A percentile compares a stretch with the other conserved stretches of the same genome.
phyloP scores from a whole-genome alignment of 495 filamentous ascomycete species.

The Xylaria scruposa region DNA sequence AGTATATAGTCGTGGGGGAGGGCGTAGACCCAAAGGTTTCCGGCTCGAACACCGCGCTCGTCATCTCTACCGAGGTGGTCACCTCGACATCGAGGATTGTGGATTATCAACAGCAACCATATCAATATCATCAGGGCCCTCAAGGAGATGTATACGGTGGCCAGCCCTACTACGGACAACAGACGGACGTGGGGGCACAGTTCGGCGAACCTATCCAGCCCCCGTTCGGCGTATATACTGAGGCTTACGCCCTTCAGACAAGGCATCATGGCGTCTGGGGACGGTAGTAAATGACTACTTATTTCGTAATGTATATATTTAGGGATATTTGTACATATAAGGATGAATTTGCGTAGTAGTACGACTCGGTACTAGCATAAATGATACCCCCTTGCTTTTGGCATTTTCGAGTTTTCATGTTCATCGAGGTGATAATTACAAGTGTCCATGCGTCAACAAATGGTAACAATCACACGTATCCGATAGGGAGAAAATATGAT shows the following conservation, averaged over 20 bases:
- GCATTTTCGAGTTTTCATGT: not conserved
- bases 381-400: conserved; percentile 5
- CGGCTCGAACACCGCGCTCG: not conserved
- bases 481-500: no score
- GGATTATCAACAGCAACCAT: not conserved
- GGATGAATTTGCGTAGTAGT: conserved; percentile 7
- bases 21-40: conserved; percentile 2
- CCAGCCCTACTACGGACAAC: not conserved
- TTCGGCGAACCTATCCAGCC: not conserved
- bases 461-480: no score
- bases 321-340: not conserved
- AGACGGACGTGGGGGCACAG: not conserved
- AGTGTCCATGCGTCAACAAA: not conserved
- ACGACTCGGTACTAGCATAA: not conserved
- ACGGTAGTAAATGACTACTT: not conserved
- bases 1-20: conserved; percentile 12
- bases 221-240: conserved; percentile 21
- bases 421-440: no score
- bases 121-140: not conserved
- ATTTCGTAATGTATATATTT: not conserved
- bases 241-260: conserved; percentile 19
- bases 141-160: not conserved
- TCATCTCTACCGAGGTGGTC: conserved; percentile 20
- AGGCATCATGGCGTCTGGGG: conserved; percentile 6
- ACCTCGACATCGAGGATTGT: not conserved